Base-by-base conservation (phyloP, 2,329 filamentous ascomycete species). In the Passalora sequoiae region DNA sequence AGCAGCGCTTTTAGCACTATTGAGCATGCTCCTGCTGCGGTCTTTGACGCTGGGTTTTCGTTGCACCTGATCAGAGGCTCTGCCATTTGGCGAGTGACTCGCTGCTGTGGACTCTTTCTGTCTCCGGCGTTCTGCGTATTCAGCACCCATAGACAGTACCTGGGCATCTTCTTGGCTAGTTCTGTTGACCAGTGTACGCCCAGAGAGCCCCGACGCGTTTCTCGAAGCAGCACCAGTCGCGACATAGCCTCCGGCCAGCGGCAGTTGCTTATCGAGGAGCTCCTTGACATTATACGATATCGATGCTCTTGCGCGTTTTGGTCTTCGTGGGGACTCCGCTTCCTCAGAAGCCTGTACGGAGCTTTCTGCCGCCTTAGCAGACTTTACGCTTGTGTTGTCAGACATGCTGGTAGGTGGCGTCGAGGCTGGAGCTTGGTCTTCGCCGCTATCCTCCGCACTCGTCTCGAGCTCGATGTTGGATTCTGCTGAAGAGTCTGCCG, bases 391-490 rank as follows among this genome's bases (percentile, higher is more conserved):
- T 47, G 70, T 72, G 55, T 70, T 73, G 61, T 84, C 81, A 58
- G 75, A 77, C 53, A 81, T 69, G 54, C 78, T 84, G 37, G 81
- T 85, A 17, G 80, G 79, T 35, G 82, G 81, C 44, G 82, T 84
- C 15, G 78, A 82, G 56, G 70, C 74, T 19, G 72, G 56, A 25
- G 78, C 69, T 75, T 55, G 76, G 58, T 69, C 64, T 62, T 61
- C 55, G 48, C 61, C 61, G 53, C 58, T 59, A 45, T 57, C 57
- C 43, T 60, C 58, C 29, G 49, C 49, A 50, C 44, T 56, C 43
- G 53, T 57, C 28, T 54, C 59, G 31, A 67, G 65, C 25, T 65
- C 62, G 50, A 69, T 68, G 54, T 64, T 66, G 35, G 69, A 71
- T 29, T 64, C 56, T 6, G 66, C 63, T 2, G 67, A 72, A 19